A percentile compares a stretch with the other conserved stretches of the same genome.
phyloP scores from a whole-genome alignment of 164 flowering plant species.

The Tetracentron sinense region DNA sequence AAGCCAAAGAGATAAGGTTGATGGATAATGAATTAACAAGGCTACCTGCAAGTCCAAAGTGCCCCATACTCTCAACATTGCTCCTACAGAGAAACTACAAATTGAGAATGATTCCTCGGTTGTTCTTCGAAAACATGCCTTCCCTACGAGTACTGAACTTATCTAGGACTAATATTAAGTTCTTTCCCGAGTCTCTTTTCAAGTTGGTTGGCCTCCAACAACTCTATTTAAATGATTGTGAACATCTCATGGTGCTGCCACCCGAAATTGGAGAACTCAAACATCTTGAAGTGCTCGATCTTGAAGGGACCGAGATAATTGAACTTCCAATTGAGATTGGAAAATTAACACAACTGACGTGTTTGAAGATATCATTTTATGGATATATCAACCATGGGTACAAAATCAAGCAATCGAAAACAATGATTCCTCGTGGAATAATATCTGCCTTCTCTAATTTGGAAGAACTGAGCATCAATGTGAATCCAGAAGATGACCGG shows the following conservation, averaged over 20 bases:
- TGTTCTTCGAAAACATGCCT: conserved; percentile 17
- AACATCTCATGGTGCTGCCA: conserved; percentile 1
- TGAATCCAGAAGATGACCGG: conserved; percentile 3
- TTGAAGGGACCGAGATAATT: neutral
- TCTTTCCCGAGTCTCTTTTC: conserved; percentile 14
- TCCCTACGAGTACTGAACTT: conserved; percentile 18
- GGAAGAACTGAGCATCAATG: conserved; percentile 7
- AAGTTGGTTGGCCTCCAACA: conserved; percentile 4
- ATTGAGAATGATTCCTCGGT: conserved; percentile 8
- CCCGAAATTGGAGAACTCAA: conserved; percentile 1
- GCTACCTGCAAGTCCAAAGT: neutral
- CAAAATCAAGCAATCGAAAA: neutral
- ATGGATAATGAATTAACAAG: neutral
- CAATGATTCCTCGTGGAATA: neutral
- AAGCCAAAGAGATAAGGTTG: neutral
- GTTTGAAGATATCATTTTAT: conserved; percentile 3
- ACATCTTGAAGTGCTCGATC: conserved; percentile 7
- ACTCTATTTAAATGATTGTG: conserved; percentile 11
- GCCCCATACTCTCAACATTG: conserved; percentile 4
- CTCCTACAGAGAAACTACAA: conserved; percentile 8
- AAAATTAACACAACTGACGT: neutral
- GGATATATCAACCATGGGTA: neutral
- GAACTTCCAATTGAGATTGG: conserved; percentile 3
- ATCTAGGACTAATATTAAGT: conserved; percentile 2
- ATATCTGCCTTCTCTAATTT: neutral